phyloP scores from a whole-genome alignment of 2,329 filamentous ascomycete species.

The Fusarium agapanthi region DNA sequence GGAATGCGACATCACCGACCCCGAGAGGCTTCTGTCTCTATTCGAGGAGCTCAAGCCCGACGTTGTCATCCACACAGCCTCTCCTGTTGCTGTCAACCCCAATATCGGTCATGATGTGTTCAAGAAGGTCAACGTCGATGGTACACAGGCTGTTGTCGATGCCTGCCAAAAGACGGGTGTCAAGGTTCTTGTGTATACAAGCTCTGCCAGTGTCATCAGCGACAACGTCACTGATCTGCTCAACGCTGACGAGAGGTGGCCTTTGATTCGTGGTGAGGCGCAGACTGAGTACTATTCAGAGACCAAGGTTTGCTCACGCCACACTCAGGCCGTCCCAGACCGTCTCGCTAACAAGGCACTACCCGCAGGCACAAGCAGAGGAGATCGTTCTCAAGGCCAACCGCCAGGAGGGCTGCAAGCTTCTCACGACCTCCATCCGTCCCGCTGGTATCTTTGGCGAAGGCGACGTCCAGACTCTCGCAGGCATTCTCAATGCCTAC shows the following conservation, averaged over 20 bases:
- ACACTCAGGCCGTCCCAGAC: background rate
- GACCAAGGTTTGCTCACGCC: conserved; percentile 73
- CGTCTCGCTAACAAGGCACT: background rate
- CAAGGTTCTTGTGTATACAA: conserved; percentile 89
- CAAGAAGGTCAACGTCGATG: conserved; percentile 86
- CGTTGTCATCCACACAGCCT: conserved; percentile 91
- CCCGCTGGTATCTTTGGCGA: conserved; percentile 92
- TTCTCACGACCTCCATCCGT: conserved; percentile 83
- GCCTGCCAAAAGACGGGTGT: conserved; percentile 76
- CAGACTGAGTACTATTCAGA: conserved; percentile 88
- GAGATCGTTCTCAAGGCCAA: conserved; percentile 81
- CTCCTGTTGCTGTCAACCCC: conserved; percentile 67
- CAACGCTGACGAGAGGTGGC: conserved; percentile 87
- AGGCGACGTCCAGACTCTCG: conserved; percentile 80
- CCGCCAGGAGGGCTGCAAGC: conserved; percentile 62
- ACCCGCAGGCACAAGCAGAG: conserved; percentile 77
- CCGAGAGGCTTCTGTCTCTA: conserved; percentile 65
- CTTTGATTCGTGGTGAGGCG: conserved; percentile 74
- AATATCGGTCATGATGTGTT: conserved; percentile 69
- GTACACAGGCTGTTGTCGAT: conserved; percentile 80
- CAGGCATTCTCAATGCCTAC: conserved; percentile 77
- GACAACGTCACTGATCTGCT: conserved; percentile 82
- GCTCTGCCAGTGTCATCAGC: conserved; percentile 85
- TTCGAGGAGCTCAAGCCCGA: conserved; percentile 76
- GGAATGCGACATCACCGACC: conserved; percentile 80